A percentile compares a stretch with the other conserved stretches of the same genome.
These are phyloP conservation scores for Suillus spraguei DNA, from an alignment of 768 basidiomycete species.

Conservation along the genomic window DNA sequence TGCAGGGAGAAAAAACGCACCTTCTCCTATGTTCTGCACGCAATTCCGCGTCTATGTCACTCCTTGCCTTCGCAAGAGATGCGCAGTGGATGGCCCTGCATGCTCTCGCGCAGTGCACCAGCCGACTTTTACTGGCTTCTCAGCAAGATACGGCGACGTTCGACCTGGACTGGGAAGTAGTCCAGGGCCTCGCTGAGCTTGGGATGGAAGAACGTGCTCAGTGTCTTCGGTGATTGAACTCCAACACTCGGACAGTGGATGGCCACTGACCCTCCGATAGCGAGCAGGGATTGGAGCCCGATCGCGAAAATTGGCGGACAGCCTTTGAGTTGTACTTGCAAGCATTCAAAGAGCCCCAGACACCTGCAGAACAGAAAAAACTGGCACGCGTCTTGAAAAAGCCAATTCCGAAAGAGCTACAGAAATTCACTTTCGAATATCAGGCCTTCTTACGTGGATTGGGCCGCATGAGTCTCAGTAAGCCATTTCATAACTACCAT, in stretches of 20 bases:
- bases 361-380: conserved; percentile 54
- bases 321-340: conserved; percentile 58
- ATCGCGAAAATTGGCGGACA: conserved; percentile 66
- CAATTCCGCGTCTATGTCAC: conserved; percentile 66
- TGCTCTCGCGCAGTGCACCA: conserved; percentile 69
- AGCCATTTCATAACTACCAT: conserved; percentile 29
- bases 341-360: conserved; percentile 64
- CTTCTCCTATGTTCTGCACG: conserved; percentile 73
- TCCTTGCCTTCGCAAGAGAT: conserved; percentile 62
- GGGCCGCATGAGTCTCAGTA: conserved; percentile 82
- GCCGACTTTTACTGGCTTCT: conserved; percentile 58
- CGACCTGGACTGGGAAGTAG: conserved; percentile 52
- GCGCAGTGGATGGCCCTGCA: conserved; percentile 71
- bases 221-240: conserved; percentile 18
- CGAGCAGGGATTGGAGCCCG: conserved; percentile 50
- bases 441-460: conserved; percentile 73
- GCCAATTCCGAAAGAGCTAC: conserved; percentile 48
- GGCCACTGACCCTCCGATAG: conserved; percentile 20
- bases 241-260: not conserved
- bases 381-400: conserved; percentile 57
- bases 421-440: conserved; percentile 69
- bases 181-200: conserved; percentile 68
- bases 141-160: conserved; percentile 43
- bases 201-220: conserved; percentile 72
- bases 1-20: conserved; percentile 64